Percentiles rank a stretch among this genome's conserved stretches.
These are phyloP conservation scores for Candida frijolesensis DNA, from an alignment of 1,139 yeast species.

Conservation along the genomic window DNA sequence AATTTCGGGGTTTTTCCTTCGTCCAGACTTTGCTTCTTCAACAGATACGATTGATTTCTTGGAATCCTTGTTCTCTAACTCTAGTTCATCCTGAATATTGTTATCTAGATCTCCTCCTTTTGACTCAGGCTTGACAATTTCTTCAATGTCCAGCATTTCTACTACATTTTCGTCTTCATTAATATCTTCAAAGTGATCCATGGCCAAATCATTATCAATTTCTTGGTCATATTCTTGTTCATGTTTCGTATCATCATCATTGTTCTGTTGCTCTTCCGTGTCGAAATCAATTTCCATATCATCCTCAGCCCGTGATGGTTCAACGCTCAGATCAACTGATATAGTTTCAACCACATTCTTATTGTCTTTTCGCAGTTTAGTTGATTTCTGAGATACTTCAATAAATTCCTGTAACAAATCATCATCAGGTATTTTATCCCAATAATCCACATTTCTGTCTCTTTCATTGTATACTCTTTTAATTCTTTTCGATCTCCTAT, in stretches of 20 bases:
- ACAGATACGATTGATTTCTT: background rate
- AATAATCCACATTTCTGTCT: constrained; percentile 28
- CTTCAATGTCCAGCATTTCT: constrained; percentile 1
- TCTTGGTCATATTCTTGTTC: background rate
- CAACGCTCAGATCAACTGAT: background rate
- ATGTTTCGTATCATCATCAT: background rate
- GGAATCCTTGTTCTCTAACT: constrained; percentile 1
- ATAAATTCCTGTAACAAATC: constrained; percentile 26
- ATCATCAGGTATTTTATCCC: constrained; percentile 29
- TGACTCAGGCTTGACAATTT: constrained; percentile 14
- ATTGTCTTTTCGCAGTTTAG: background rate
- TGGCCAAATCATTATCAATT: background rate
- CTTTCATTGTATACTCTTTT: constrained; percentile 8
- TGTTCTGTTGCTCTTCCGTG: background rate
- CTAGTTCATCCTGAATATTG: background rate
- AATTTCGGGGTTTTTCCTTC: background rate
- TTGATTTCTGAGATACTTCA: constrained; percentile 12
- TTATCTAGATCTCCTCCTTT: constrained; percentile 5
- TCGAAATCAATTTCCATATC: background rate
- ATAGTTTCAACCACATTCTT: constrained; percentile 2
- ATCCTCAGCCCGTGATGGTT: background rate
- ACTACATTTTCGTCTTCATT: background rate
- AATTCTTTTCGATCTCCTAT: constrained; percentile 7
- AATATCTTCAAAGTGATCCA: background rate
- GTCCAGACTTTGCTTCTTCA: background rate